Evolutionary conservation across 78 protist species (phyloP), one percentile per base, ranked within the genome.

Genomic region (Chrysochromulina parva): DNA sequence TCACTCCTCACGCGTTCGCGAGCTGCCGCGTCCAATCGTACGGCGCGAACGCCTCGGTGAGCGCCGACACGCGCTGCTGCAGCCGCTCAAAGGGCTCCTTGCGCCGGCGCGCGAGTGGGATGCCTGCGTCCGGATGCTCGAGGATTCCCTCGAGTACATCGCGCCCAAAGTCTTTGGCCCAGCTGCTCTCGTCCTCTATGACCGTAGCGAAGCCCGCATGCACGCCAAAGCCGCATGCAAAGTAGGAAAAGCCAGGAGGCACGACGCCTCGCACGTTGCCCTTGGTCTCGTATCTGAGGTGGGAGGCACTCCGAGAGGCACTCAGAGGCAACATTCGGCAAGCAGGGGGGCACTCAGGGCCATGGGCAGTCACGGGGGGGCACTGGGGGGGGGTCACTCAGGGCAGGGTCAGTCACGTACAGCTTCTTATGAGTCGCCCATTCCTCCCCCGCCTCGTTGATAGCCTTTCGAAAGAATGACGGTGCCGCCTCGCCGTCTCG

Each of bases 231-330:
- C 92, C 95, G 0, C 94, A 95, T 90, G 91, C 82, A 38, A 96
- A 96, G 91, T 96, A 96, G 1, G 97, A 88, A 38, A 96, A 96
- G 55, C 88, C 92, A 11, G 69, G 16, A 3, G 96, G 97, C 0
- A 96, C 82, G 38, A 94, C 48, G 26, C 92, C 48, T 1, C 24
- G 66, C 10, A 94, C 94, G 17, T 67, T 58, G 24, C 85, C 88
- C 13, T 74, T 66, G 11, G 94, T 88, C n/a, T 95, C 96, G 13
- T 93, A 91, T n/a, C n/a, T n/a, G n/a, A n/a, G n/a, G n/a, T n/a
- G n/a, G n/a, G n/a, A n/a, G n/a, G n/a, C n/a, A n/a, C n/a, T n/a
- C n/a, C n/a, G n/a, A n/a, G n/a, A n/a, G n/a, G n/a, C n/a, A n/a
- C n/a, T n/a, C n/a, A n/a, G n/a, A n/a, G n/a, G n/a, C n/a, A n/a